Evolutionary conservation across 2,329 filamentous ascomycete genomes (phyloP).

Genomic region (Cytospora piceicola): DNA sequence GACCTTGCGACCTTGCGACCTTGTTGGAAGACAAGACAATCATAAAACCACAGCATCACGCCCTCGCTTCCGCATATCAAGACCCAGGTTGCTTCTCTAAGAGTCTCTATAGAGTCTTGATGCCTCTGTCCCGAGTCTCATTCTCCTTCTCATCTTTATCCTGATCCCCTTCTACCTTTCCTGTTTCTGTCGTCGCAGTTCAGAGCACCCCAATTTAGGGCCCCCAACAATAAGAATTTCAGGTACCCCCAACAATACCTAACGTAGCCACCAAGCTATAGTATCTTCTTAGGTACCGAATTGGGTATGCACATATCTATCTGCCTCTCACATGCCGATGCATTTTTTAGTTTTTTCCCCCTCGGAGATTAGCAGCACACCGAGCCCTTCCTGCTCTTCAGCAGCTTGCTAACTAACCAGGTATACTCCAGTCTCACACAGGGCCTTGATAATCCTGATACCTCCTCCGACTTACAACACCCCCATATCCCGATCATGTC

Average conservation of each 20-base stretch:
- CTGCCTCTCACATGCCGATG: neutral
- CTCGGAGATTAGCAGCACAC: neutral
- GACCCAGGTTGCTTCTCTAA: neutral
- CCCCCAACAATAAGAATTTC: neutral
- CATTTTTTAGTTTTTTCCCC: neutral
- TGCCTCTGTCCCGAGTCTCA: neutral
- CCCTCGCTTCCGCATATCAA: neutral
- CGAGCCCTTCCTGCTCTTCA: too few species aligned
- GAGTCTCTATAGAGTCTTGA: neutral
- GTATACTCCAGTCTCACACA: neutral
- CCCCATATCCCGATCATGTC: conserved; percentile 40
- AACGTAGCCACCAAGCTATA: too few species aligned
- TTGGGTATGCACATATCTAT: neutral
- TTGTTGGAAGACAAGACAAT: neutral
- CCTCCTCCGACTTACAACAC: neutral
- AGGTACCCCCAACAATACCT: neutral
- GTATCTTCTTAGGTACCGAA: neutral
- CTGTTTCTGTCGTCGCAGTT: neutral
- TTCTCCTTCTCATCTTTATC: neutral
- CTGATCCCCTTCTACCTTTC: too few species aligned
- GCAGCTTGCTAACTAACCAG: too few species aligned
- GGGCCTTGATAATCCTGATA: neutral
- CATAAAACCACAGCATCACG: neutral
- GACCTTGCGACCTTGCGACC: too few species aligned
- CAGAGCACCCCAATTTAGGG: neutral